These are phyloP conservation scores for Solanum corneliomulleri DNA, from an alignment of 257 asterid genomes.

Conservation along the genomic window DNA sequence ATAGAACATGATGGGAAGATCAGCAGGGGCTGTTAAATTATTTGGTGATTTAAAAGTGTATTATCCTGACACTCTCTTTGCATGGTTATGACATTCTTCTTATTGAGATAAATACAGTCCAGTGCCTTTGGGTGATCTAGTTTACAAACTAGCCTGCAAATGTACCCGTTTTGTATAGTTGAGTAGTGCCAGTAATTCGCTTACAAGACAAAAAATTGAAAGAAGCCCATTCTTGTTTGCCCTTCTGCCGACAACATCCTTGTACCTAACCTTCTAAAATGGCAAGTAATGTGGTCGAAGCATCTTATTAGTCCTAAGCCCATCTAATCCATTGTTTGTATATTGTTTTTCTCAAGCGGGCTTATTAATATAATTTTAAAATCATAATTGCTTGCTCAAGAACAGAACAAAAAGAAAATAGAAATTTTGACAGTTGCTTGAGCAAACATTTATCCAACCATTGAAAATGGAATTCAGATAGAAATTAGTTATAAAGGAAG, in stretches of 20 bases:
- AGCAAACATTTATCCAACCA: neutral
- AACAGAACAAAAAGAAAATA: neutral
- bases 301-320: neutral
- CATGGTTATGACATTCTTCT: neutral
- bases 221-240: neutral
- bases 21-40: neutral
- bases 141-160: neutral
- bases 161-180: neutral
- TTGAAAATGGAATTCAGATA: neutral
- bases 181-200: neutral
- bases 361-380: neutral
- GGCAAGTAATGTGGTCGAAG: neutral
- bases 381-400: neutral
- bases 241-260: neutral
- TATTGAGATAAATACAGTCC: neutral
- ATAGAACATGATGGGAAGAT: neutral
- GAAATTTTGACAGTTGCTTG: neutral
- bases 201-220: neutral
- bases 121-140: neutral
- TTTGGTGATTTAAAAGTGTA: neutral
- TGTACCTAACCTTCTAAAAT: neutral
- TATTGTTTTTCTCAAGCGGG: neutral
- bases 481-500: neutral
- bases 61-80: neutral
- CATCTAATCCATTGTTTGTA: neutral